Conservation (phyloP, 2,329 filamentous ascomycete species). For the Botryosphaeria agaves region DNA sequence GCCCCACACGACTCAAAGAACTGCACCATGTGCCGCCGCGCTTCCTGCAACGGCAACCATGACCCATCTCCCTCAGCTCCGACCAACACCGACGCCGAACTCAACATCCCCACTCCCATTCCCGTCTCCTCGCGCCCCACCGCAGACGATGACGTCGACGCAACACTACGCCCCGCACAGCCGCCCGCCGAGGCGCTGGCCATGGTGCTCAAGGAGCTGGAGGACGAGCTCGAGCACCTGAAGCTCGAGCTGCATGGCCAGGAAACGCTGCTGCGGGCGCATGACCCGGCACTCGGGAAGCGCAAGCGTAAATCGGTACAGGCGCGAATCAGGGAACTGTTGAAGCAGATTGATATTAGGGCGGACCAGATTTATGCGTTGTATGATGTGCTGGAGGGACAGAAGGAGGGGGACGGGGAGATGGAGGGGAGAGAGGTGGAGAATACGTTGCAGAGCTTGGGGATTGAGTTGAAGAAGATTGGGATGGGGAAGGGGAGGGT, state of each 20-base stretch:
- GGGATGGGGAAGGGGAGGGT: background rate
- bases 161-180: slow-evolving; percentile 43
- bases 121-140: slow-evolving; percentile 15
- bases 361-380: slow-evolving; percentile 66
- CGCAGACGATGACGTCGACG: slow-evolving; percentile 32
- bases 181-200: slow-evolving; percentile 56
- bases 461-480: slow-evolving; percentile 18
- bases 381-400: slow-evolving; percentile 70
- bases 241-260: slow-evolving; percentile 48
- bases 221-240: slow-evolving; percentile 65
- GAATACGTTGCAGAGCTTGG: slow-evolving; percentile 23
- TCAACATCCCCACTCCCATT: slow-evolving; percentile 21
- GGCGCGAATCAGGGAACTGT: slow-evolving; percentile 41
- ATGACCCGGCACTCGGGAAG: slow-evolving; percentile 49
- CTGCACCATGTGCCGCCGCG: slow-evolving; percentile 38
- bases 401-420: slow-evolving; percentile 42
- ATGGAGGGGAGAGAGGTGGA: slow-evolving; percentile 22
- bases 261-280: slow-evolving; percentile 44
- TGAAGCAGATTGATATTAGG: slow-evolving; percentile 52
- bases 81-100: slow-evolving; percentile 10
- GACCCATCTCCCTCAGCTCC: slow-evolving; percentile 16
- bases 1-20: slow-evolving; percentile 34
- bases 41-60: no score
- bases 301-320: slow-evolving; percentile 45
- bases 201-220: slow-evolving; percentile 64